Evolutionary conservation across 208 protist species (phyloP), one percentile per base, ranked within the genome.

Genomic region (Trypanosoma lewisi): DNA sequence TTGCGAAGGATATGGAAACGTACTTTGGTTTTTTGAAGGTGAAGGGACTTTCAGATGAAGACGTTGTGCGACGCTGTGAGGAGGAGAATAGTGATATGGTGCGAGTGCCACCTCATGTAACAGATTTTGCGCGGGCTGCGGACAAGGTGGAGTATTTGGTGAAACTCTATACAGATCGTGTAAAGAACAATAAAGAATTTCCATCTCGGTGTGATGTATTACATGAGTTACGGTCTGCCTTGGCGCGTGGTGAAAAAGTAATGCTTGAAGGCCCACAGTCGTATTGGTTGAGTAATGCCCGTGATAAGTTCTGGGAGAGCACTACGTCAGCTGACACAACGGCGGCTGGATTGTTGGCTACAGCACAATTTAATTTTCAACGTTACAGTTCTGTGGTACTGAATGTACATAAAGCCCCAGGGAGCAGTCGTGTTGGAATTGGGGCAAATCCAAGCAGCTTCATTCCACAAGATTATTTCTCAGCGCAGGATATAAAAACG

Each of bases 361-460:
- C 89, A 25, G 73, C 83, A 33, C 87, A 94, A 73, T 77, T 95
- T 71, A 97, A 97, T 81, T 87, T 91, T 50, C 80, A 89, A 67
- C 64, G 71, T 31, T 91, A 83, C 76, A 80, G 70, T 21, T 68
- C 70, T 4, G 61, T 94, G 19, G 87, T 94, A 37, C 87, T 97
- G 57, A 97, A 97, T 67, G 87, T 97, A 30, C 92, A 97, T 82
- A 97, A 97, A 80, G 73, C 89, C 5, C 92, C 92, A 0, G 92
- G 82, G 31, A 89, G 82, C 65, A 94, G 85, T 61, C 88, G 92
- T n/a, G 92, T 97, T 19, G 92, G 92, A 41, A 80, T 95, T 55
- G 92, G 92, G 7, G 92, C 92, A 52, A 94, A 89, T 75, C 87
- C 92, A 12, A 88, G 82, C 67, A 81, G 85, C 77, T 96, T 91